A percentile compares a stretch with the other conserved stretches of the same genome.
These are phyloP conservation scores for Tremella fuciformis DNA, from an alignment of 768 basidiomycete species.

Conservation along the genomic window DNA sequence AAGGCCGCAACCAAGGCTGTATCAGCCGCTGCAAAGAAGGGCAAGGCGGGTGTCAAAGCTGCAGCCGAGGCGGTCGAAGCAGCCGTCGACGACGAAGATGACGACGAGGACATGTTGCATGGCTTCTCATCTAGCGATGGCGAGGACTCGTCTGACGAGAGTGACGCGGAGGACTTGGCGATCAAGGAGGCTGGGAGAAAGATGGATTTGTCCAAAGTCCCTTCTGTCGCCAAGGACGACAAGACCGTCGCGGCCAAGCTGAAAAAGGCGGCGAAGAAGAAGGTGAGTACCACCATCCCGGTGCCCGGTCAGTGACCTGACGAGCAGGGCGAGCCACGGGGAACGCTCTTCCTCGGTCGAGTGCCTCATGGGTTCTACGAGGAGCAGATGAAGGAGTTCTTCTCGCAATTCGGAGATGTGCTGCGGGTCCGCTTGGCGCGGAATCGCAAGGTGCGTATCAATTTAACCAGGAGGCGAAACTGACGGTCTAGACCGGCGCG, in stretches of 20 bases:
- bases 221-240: constrained; percentile 86
- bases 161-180: constrained; percentile 56
- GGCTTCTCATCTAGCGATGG: constrained; percentile 60
- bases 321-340: constrained; percentile 63
- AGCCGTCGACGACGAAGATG: constrained; percentile 26
- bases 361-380: constrained; percentile 98
- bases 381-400: constrained; percentile 86
- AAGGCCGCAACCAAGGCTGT: constrained; percentile 15
- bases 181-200: constrained; percentile 47
- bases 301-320: neutral
- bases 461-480: neutral
- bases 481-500: constrained; percentile 71
- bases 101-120: constrained; percentile 32
- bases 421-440: constrained; percentile 83
- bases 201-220: constrained; percentile 69
- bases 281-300: constrained; percentile 54
- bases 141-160: constrained; percentile 63
- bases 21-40: constrained; percentile 17
- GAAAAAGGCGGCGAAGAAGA: constrained; percentile 61
- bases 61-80: constrained; percentile 20
- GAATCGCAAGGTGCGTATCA: constrained; percentile 71
- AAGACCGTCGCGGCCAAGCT: constrained; percentile 64
- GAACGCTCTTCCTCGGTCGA: constrained; percentile 83
- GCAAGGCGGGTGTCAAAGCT: constrained; percentile 23
- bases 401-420: constrained; percentile 89